Base-by-base conservation (phyloP, 2,329 filamentous ascomycete genomes). In the Gaeumannomyces tritici region DNA sequence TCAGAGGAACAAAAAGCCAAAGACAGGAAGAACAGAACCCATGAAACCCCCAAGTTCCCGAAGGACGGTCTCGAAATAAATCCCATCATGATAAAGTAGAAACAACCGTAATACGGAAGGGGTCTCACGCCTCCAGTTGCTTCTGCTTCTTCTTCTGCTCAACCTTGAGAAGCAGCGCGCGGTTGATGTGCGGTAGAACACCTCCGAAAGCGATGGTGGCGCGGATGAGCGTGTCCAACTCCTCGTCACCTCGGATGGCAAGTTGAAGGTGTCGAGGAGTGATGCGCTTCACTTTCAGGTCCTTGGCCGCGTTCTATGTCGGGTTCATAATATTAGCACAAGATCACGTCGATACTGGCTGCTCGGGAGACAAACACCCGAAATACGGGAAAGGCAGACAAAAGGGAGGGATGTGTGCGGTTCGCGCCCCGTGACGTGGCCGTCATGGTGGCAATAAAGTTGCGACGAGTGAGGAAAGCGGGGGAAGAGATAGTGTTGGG, bases 281-380 rank as follows among this genome's bases (percentile, higher is more conserved):
- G 83, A 99, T 99, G 89, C 95, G 93, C 68, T 93, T 99, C 90
- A 98, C 98, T 91, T 99, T 99, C 89, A 98, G 97, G 83, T 99
- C 95, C 72, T 95, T 93, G 67, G 95, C 95, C 73, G 95, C 95
- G 79, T 99, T 99, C 60, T 61, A 29, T 47, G n/a, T 31, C 21
- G 47, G 1, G 42, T 51, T 51, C 18, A 7, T 24, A 21, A 3
- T 24, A n/a, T 51, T 24, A 51, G 42, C 4, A n/a, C 21, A 51
- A 47, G 42, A 8, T 51, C 21, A n/a, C 6, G 4, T 51, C 4
- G 21, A 51, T 24, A 11, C 12, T 13, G 12, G 4, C 18, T 24
- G 26, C 27, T 27, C 15, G 33, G 18, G 28, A 11, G 42, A 21
- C 18, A 31, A 13, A 18, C 59, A 55, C 21, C 47, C 28, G 13